Base-by-base conservation (phyloP, 331 rosid species). In the Saraca asoca region DNA sequence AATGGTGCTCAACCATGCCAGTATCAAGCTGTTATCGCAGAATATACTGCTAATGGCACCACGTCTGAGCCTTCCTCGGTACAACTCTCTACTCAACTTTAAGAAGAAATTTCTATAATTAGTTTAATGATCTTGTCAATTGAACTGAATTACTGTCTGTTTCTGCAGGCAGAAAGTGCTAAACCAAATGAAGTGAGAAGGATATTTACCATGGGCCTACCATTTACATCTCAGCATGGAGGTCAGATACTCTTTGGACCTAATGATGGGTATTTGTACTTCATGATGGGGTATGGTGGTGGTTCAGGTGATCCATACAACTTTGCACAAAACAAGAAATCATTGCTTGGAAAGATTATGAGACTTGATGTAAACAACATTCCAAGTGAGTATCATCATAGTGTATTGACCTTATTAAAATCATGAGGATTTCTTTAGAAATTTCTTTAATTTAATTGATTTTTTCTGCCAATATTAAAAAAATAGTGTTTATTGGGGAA, bases 231-330 rank as follows among this genome's bases (percentile, higher is more conserved):
- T 12, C 79, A 79, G 13, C 95, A 89, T 59, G 98, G 71, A 64
- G 98, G 98, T 61, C 96, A 89, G 83, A 92, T 89, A 67, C 98
- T 87, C 59, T 92, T 92, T 65, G 98, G 98, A 45, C 91, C 93
- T 8, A 65, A 67, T 24, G 96, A 92, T 64, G 96, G 98, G n/a
- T 82, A 87, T 65, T 76, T 92, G 9, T 92, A 92, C 83, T 75
- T 85, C 70, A 89, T 89, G 91, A 89, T 78, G 95, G 96, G 96
- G 59, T 85, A 85, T 72, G 98, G 98, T 43, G 95, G 95, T 0
- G 88, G 90, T n/a, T 7, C 34, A 13, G 95, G 86, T 19, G 95
- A 92, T 87, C 96, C 95, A 37, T 89, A 79, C 80, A 83, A 82
- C 58, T 92, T 89, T 34, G 37, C 96, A 4, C 98, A 92, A 63